phyloP scores from a whole-genome alignment of 306 rosid species.

The Rosa rugosa region DNA sequence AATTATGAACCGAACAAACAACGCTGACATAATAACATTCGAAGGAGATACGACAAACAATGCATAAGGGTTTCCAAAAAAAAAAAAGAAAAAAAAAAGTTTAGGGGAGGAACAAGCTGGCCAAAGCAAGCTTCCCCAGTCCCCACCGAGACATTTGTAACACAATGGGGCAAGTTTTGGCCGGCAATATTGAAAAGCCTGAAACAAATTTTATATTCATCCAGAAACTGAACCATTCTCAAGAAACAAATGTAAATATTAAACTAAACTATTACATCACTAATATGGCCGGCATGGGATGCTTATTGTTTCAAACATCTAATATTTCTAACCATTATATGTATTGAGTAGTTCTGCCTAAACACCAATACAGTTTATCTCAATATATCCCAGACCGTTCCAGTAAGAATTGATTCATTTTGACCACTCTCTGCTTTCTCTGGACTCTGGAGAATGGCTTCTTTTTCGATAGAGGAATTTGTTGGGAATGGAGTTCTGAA shows the following conservation, averaged over 20 bases:
- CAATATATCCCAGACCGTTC: constrained; percentile 10
- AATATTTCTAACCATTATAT: constrained; percentile 14
- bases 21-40: not conserved
- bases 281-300: constrained; percentile 14
- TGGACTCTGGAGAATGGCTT: constrained; percentile 47
- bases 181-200: constrained; percentile 38
- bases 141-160: not conserved
- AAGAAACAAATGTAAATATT: not conserved
- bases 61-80: not conserved
- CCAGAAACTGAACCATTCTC: not conserved
- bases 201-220: constrained; percentile 1
- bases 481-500: constrained; percentile 75
- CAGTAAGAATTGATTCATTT: constrained; percentile 11
- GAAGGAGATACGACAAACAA: not conserved
- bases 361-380: constrained; percentile 10
- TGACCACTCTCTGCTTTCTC: constrained; percentile 8
- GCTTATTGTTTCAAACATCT: constrained; percentile 8
- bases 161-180: constrained; percentile 34
- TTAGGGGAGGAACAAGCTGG: constrained; percentile 2
- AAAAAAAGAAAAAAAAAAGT: not conserved
- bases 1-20: not conserved
- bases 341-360: constrained; percentile 8
- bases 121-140: not conserved
- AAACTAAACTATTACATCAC: constrained; percentile 16
- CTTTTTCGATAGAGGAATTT: constrained; percentile 78